These are phyloP conservation scores for Purshia tridentata DNA, from an alignment of 306 rosid species.

Conservation along the genomic window DNA sequence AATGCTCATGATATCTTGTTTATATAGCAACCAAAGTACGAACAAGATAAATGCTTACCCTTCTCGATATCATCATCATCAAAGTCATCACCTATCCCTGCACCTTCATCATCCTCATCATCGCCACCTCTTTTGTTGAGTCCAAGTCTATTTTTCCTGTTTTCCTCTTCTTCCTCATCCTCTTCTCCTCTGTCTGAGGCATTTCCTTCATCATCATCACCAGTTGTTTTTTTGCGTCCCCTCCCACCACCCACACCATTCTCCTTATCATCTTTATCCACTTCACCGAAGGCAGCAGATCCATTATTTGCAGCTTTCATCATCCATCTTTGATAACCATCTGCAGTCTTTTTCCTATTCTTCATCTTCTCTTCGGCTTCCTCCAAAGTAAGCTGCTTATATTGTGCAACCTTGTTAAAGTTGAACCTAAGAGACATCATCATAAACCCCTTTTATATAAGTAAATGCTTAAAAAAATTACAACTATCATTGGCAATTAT, in stretches of 20 bases:
- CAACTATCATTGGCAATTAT: background rate
- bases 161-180: constrained; percentile 84
- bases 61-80: constrained; percentile 83
- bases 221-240: constrained; percentile 51
- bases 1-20: background rate
- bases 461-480: constrained; percentile 20
- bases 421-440: constrained; percentile 60
- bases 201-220: constrained; percentile 72
- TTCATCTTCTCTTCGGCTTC: constrained; percentile 99
- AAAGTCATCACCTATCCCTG: constrained; percentile 74
- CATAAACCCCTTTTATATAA: background rate
- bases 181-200: constrained; percentile 92
- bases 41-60: constrained; percentile 47
- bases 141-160: constrained; percentile 68
- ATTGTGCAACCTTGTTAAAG: constrained; percentile 92
- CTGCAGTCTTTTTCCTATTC: constrained; percentile 92
- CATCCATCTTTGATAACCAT: constrained; percentile 99
- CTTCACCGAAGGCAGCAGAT: constrained; percentile 84
- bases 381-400: constrained; percentile 88
- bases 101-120: constrained; percentile 83
- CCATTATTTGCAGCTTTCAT: constrained; percentile 95
- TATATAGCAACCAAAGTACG: constrained; percentile 3
- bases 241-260: constrained; percentile 52
- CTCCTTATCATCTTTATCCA: constrained; percentile 69
- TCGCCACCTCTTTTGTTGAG: constrained; percentile 62